phyloP scores from a whole-genome alignment of 192 early-diverging fungal genomes.

The Umbelopsis ramanniana region DNA sequence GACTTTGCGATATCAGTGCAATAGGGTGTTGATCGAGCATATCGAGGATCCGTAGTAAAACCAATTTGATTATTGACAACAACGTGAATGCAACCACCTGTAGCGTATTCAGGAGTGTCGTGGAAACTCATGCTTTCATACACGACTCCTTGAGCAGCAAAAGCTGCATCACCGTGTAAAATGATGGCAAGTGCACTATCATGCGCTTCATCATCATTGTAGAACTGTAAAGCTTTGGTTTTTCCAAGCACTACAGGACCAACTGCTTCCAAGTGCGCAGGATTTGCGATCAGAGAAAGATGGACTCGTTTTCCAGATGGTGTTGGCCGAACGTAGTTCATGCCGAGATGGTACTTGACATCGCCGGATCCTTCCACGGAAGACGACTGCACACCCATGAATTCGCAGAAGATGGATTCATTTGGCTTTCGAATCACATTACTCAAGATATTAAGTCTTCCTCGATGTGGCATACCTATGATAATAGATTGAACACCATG shows the following conservation, averaged over 20 bases:
- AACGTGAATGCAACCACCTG: slow-evolving; percentile 96
- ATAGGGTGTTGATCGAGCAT: slow-evolving; percentile 93
- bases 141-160: slow-evolving; percentile 96
- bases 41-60: slow-evolving; percentile 98
- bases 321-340: slow-evolving; percentile 96
- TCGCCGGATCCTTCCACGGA: slow-evolving; percentile 96
- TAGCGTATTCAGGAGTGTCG: slow-evolving; percentile 93
- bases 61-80: slow-evolving; percentile 99
- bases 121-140: slow-evolving; percentile 97
- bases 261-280: slow-evolving; percentile 97
- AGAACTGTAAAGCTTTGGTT: slow-evolving; percentile 93
- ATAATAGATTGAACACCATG: slow-evolving; percentile 93
- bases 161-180: slow-evolving; percentile 97
- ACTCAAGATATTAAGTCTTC: slow-evolving; percentile 95
- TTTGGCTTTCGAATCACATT: slow-evolving; percentile 99
- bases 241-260: slow-evolving; percentile 98
- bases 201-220: slow-evolving; percentile 83
- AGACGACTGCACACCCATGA: slow-evolving; percentile 83
- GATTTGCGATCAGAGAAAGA: slow-evolving; percentile 97
- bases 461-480: slow-evolving; percentile 99
- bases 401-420: slow-evolving; percentile 98
- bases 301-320: slow-evolving; percentile 97
- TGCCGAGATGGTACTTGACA: slow-evolving; percentile 91
- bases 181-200: slow-evolving; percentile 89
- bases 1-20: slow-evolving; percentile 98